Evolutionary conservation across 208 protist species (phyloP), one percentile per base, ranked within the genome.

Genomic region (Acanthamoeba quina): DNA sequence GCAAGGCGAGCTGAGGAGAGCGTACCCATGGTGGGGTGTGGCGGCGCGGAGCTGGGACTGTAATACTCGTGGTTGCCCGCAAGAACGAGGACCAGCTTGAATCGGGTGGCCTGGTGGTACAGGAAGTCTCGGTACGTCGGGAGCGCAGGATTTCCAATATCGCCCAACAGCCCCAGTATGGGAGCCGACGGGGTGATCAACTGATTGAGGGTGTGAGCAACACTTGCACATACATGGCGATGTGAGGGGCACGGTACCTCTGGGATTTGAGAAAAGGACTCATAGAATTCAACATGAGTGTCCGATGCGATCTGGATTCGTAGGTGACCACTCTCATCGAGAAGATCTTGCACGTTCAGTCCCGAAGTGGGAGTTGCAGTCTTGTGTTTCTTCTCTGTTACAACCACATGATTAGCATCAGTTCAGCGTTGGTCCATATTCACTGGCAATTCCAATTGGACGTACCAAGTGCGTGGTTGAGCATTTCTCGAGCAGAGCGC

Each of bases 61-160:
- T 94, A 78, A 47, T 60, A 78, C 52, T 94, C 90, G 90, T 94
- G 90, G 90, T 94, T 94, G 11, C 90, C 90, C 4, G 70, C 64
- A 2, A 94, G 24, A 24, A 94, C 31, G 26, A 94, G 21, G 17
- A 94, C 70, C 47, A 70, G 26, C 70, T 85, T 66, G 56, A 94
- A 94, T 47, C 90, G 64, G 3, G 10, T 11, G 7, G 70, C 41
- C 26, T 94, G 90, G 9, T 68, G 68, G 15, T 54, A 56, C 0
- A 94, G 19, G 49, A 94, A 94, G 21, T 94, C 90, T 2, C 54
- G 70, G 31, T 94, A 94, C 0, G 37, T 56, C 13, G 41, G 34
- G 41, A 70, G 31, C 26, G 24, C 24, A 6, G 68, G 52, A 85
- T 62, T 49, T 3, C 68, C 64, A n/a, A 94, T 94, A 54, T 94